A percentile compares a stretch with the other conserved stretches of the same genome.
These are phyloP conservation scores for Trapa bicornis DNA, from an alignment of 345 rosid genomes.

Conservation along the genomic window DNA sequence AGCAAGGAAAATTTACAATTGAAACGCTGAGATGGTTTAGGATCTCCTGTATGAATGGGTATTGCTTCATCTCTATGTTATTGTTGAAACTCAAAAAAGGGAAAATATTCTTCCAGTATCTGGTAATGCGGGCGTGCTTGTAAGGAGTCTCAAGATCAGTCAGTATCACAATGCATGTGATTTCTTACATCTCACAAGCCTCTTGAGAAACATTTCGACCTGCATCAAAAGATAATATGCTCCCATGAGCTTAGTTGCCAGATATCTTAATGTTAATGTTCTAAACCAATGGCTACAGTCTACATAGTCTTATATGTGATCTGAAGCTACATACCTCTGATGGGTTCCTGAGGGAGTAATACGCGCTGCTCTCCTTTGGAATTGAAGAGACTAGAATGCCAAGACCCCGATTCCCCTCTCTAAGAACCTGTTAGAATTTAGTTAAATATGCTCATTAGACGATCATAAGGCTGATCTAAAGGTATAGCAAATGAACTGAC, in stretches of 20 bases:
- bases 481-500: neutral
- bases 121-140: neutral
- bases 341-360: slow-evolving; percentile 74
- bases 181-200: slow-evolving; percentile 62
- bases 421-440: slow-evolving; percentile 37
- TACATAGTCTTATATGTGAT: neutral
- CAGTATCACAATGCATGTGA: slow-evolving; percentile 21
- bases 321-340: slow-evolving; percentile 45
- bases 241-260: neutral
- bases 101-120: neutral
- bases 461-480: neutral
- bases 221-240: slow-evolving; percentile 15
- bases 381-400: slow-evolving; percentile 73
- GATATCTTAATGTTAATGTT: neutral
- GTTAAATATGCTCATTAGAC: neutral
- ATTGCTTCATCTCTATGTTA: neutral
- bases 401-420: slow-evolving; percentile 61
- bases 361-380: slow-evolving; percentile 77
- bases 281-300: neutral
- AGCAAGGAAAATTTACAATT: slow-evolving; percentile 26
- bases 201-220: slow-evolving; percentile 87
- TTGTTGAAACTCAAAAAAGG: neutral
- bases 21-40: slow-evolving; percentile 14
- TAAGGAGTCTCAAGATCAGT: neutral
- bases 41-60: neutral